A percentile compares a stretch with the other conserved stretches of the same genome.
phyloP scores from a whole-genome alignment of 345 rosid species.

The Euphorbia pulcherrima region DNA sequence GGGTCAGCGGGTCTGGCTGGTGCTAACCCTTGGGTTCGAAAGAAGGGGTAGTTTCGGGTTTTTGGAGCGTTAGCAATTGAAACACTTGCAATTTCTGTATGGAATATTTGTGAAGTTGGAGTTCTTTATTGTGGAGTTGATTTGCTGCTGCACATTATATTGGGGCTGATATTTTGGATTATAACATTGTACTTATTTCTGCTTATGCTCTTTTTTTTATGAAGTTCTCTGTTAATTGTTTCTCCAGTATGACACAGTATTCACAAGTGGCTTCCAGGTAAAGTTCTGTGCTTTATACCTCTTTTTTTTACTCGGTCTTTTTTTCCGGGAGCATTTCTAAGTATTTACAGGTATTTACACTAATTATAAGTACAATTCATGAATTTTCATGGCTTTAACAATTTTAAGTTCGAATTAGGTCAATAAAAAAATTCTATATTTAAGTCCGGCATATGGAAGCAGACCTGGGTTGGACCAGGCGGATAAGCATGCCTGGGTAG shows the following conservation, averaged over 20 bases:
- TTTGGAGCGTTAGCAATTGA: conserved; percentile 49
- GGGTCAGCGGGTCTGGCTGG: too few relatives aligned
- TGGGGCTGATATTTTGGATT: not conserved
- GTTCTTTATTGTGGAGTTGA: not conserved
- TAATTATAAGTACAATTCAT: too few relatives aligned
- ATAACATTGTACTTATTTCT: not conserved
- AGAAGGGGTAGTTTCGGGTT: conserved; percentile 27
- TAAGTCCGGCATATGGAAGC: too few relatives aligned
- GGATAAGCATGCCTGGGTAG: too few relatives aligned
- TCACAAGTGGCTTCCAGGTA: conserved; percentile 19
- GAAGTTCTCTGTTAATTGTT: conserved; percentile 14
- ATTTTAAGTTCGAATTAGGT: not conserved
- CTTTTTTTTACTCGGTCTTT: not conserved
- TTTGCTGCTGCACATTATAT: not conserved
- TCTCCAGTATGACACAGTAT: conserved; percentile 6
- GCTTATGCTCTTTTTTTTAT: not conserved
- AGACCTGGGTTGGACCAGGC: too few relatives aligned
- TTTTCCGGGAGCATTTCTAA: too few relatives aligned
- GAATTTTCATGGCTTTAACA: too few relatives aligned
- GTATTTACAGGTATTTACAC: not conserved
- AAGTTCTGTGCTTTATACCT: not conserved
- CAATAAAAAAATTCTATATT: too few relatives aligned
- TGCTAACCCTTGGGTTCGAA: conserved; percentile 27
- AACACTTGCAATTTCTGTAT: conserved; percentile 51
- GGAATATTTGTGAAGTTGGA: conserved; percentile 57